phyloP scores from a whole-genome alignment of 352 stramenopile species.

The Phytopythium chamaehyphon region DNA sequence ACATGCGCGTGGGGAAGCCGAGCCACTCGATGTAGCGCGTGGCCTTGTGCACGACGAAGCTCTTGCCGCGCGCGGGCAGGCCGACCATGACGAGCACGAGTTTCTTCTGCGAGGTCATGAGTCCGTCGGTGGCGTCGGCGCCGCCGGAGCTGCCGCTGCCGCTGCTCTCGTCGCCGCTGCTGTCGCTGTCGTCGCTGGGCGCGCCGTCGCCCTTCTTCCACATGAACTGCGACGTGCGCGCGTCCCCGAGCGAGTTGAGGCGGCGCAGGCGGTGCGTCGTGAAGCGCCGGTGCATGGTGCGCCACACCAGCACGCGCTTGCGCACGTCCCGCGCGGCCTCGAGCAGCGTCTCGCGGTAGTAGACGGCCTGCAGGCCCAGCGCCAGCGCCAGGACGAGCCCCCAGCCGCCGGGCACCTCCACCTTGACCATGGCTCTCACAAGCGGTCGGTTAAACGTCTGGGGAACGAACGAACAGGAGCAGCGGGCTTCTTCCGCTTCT shows the following conservation, averaged over 20 bases:
- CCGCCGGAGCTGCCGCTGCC: constrained; percentile 10
- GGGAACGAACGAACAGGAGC: too few relatives aligned
- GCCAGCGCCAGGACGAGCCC: constrained; percentile 24
- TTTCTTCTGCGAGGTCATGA: constrained; percentile 81
- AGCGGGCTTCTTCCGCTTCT: constrained; percentile 2
- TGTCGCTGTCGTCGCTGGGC: constrained; percentile 26
- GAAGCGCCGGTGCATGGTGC: constrained; percentile 72
- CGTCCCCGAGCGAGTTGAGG: constrained; percentile 58
- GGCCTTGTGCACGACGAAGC: constrained; percentile 93
- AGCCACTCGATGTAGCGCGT: constrained; percentile 93
- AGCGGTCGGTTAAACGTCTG: too few relatives aligned
- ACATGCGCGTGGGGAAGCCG: constrained; percentile 88
- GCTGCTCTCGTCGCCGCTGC: constrained; percentile 27
- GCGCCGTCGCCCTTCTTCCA: constrained; percentile 27
- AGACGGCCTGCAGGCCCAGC: constrained; percentile 35
- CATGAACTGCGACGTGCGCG: constrained; percentile 74
- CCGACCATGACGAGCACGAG: constrained; percentile 93
- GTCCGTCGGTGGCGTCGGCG: constrained; percentile 33
- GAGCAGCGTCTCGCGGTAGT: constrained; percentile 51
- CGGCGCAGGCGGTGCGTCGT: constrained; percentile 68
- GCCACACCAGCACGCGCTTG: constrained; percentile 61
- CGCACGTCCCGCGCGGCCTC: constrained; percentile 33
- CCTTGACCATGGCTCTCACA: constrained; percentile 18
- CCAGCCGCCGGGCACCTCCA: constrained; percentile 25
- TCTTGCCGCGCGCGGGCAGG: constrained; percentile 93